phyloP scores from a whole-genome alignment of 2,329 filamentous ascomycete genomes.

The Cladobotryum protrusum region DNA sequence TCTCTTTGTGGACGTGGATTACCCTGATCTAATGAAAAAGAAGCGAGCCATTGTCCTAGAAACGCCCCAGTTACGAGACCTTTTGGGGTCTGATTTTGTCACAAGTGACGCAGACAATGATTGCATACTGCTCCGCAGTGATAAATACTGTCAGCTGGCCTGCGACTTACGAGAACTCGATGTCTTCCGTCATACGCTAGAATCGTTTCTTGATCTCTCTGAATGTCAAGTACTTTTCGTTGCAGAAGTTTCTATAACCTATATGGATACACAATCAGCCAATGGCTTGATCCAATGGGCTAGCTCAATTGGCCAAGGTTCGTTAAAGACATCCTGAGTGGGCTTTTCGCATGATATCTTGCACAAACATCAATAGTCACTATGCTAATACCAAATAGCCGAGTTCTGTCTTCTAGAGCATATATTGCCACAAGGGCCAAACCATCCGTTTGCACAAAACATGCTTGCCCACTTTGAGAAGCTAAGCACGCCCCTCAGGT shows the following conservation, averaged over 20 bases:
- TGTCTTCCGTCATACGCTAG: slow-evolving; percentile 54
- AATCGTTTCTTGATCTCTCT: slow-evolving; percentile 49
- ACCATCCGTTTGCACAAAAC: slow-evolving; percentile 77
- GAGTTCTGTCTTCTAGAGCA: slow-evolving; percentile 86
- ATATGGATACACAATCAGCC: slow-evolving; percentile 71
- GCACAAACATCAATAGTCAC: neutral
- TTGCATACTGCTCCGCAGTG: slow-evolving; percentile 55
- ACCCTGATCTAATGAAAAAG: slow-evolving; percentile 68
- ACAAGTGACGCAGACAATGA: slow-evolving; percentile 34
- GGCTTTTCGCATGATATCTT: neutral
- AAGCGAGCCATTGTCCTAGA: slow-evolving; percentile 64
- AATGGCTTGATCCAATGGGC: slow-evolving; percentile 75
- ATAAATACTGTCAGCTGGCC: slow-evolving; percentile 70
- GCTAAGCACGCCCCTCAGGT: slow-evolving; percentile 69
- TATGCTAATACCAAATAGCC: slow-evolving; percentile 37
- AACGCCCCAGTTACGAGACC: slow-evolving; percentile 48
- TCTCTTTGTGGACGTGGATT: slow-evolving; percentile 80
- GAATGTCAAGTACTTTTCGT: slow-evolving; percentile 67
- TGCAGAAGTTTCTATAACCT: slow-evolving; percentile 86
- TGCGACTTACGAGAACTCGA: slow-evolving; percentile 70
- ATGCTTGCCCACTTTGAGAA: slow-evolving; percentile 84
- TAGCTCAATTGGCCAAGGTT: slow-evolving; percentile 62
- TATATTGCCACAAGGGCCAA: slow-evolving; percentile 67
- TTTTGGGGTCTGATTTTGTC: slow-evolving; percentile 26
- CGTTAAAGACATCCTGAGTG: slow-evolving; percentile 14